Conservation (phyloP, 768 basidiomycete species). For the Boletus sensibilis region DNA sequence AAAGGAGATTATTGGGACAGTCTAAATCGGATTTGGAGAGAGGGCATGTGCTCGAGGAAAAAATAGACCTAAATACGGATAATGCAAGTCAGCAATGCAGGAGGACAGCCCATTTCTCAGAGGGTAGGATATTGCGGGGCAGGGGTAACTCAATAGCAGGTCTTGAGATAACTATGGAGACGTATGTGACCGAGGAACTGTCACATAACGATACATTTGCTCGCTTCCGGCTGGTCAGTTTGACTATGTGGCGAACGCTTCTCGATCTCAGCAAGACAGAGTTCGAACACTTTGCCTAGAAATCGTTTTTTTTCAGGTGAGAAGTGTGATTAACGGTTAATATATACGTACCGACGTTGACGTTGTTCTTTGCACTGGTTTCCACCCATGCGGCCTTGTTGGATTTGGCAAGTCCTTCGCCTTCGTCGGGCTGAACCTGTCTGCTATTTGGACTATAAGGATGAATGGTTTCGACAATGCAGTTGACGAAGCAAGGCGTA, state of each 20-base stretch:
- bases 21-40: conserved; percentile 28
- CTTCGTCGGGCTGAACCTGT: conserved; percentile 75
- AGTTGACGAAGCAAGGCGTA: conserved; percentile 9
- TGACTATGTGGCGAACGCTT: conserved; percentile 58
- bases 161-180: conserved; percentile 19
- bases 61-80: conserved; percentile 36
- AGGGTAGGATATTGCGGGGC: conserved; percentile 32
- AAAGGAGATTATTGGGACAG: conserved; percentile 31
- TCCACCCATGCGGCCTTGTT: conserved; percentile 82
- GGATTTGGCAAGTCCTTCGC: conserved; percentile 67
- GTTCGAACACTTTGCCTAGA: conserved; percentile 78
- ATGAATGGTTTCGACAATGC: conserved; percentile 21
- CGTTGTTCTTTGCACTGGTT: conserved; percentile 82
- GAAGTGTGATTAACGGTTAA: background rate
- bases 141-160: conserved; percentile 33
- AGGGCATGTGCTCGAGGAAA: conserved; percentile 18
- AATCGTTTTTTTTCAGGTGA: background rate
- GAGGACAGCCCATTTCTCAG: conserved; percentile 19
- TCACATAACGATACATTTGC: conserved; percentile 59
- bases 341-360: conserved; percentile 79
- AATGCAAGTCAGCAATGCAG: conserved; percentile 35
- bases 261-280: conserved; percentile 82
- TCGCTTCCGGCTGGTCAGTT: conserved; percentile 41
- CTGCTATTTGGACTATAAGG: conserved; percentile 46
- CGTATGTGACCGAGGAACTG: conserved; percentile 10